phyloP scores from a whole-genome alignment of 768 basidiomycete species.

The Lactarius sp. region DNA sequence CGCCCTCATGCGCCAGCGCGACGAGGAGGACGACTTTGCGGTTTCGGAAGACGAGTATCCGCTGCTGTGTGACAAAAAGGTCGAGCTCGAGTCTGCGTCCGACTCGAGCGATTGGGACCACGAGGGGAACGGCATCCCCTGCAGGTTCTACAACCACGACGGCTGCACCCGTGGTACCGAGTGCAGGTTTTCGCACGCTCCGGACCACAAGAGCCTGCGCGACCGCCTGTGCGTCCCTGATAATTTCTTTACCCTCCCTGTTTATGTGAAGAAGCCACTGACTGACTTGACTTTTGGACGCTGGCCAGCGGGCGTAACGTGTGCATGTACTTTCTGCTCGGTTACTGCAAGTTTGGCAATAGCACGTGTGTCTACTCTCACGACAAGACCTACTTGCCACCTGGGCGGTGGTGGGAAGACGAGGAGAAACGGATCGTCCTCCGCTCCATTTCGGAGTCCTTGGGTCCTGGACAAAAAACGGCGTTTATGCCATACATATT shows the following conservation, averaged over 20 bases:
- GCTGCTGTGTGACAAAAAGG: constrained; percentile 30
- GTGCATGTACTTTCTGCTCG: constrained; percentile 40
- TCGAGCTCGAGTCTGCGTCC: constrained; percentile 40
- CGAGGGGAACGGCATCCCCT: constrained; percentile 47
- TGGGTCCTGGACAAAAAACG: neutral
- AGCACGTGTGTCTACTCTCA: constrained; percentile 47
- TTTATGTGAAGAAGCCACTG: neutral
- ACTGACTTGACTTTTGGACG: neutral
- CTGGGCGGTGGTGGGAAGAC: constrained; percentile 44
- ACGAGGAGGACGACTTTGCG: constrained; percentile 4
- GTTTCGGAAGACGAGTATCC: constrained; percentile 26
- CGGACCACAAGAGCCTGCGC: constrained; percentile 50
- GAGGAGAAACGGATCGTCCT: neutral
- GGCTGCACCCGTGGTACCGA: constrained; percentile 41
- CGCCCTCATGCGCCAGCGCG: neutral
- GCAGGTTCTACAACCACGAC: constrained; percentile 53
- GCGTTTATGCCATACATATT: constrained; percentile 9
- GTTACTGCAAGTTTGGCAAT: constrained; percentile 37
- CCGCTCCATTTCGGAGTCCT: neutral
- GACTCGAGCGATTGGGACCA: constrained; percentile 54
- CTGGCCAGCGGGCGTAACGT: constrained; percentile 48
- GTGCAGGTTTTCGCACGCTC: constrained; percentile 50
- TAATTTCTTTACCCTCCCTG: neutral
- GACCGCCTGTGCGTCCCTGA: constrained; percentile 44
- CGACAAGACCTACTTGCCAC: constrained; percentile 40